Percentiles rank a stretch among this genome's conserved stretches.
phyloP scores from a whole-genome alignment of 139 green algal genomes.

The Coelastrella sp. region DNA sequence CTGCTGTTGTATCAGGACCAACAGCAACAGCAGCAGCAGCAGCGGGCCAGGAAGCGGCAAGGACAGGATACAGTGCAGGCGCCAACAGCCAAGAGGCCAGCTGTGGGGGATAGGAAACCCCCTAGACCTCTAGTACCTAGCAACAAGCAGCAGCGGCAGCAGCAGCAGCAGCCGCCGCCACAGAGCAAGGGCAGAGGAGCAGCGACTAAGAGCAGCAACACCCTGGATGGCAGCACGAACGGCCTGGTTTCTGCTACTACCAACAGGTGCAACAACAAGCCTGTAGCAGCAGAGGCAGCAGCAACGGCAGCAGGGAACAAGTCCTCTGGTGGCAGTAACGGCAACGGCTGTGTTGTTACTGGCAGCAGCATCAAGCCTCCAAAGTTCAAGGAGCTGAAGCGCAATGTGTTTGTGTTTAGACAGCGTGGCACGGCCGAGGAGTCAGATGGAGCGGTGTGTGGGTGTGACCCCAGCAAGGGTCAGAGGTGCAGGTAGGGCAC shows the following conservation, averaged over 20 bases:
- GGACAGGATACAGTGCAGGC: not conserved
- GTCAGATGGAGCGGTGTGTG: not conserved
- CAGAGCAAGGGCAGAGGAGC: not conserved
- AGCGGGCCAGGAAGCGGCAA: not conserved
- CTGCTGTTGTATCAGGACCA: conserved; percentile 15
- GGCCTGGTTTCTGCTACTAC: not conserved
- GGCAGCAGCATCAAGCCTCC: conserved; percentile 1
- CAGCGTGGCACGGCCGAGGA: not conserved
- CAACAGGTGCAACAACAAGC: not conserved
- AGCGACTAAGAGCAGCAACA: not conserved
- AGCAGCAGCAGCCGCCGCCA: not conserved
- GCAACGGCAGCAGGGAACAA: not conserved
- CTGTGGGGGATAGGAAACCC: no score
- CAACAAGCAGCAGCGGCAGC: not conserved
- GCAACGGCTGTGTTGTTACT: no score
- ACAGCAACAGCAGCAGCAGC: conserved; percentile 2
- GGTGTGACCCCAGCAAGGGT: not conserved
- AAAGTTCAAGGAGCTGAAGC: conserved; percentile 6
- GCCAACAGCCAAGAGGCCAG: not conserved
- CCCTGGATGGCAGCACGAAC: no score
- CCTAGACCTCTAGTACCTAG: not conserved
- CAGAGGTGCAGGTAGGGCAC: not conserved
- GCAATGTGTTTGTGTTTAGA: conserved; percentile 31
- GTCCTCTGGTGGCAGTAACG: not conserved
- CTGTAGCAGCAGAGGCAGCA: not conserved